Conservation (phyloP, 345 rosid species). For the Salix purpurea region DNA sequence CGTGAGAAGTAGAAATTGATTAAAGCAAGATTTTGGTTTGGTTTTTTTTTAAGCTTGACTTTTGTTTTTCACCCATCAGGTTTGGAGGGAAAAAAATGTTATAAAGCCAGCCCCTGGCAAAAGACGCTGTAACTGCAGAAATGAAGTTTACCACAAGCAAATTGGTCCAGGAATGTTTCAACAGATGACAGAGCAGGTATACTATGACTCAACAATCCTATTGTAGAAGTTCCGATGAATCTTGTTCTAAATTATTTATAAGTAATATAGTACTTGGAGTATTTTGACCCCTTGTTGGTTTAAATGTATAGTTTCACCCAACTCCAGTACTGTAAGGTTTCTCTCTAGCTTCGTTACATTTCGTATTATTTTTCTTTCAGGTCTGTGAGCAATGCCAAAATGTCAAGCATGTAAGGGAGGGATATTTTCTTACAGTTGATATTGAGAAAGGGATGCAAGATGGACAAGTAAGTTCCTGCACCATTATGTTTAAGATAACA, state of each 20-base stretch:
- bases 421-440: slow-evolving; percentile 88
- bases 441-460: slow-evolving; percentile 99
- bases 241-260: not conserved
- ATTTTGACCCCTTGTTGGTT: not conserved
- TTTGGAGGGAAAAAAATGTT: slow-evolving; percentile 96
- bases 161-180: slow-evolving; percentile 99
- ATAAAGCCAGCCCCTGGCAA: slow-evolving; percentile 95
- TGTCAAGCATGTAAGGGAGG: slow-evolving; percentile 80
- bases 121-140: slow-evolving; percentile 92
- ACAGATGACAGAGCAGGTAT: slow-evolving; percentile 97
- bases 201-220: not conserved
- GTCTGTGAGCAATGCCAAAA: slow-evolving; percentile 98
- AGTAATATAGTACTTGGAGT: not conserved
- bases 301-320: not conserved
- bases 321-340: not conserved
- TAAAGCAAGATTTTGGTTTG: not conserved
- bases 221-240: not conserved
- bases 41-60: not conserved
- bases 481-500: not conserved
- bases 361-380: slow-evolving; percentile 36
- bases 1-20: not conserved
- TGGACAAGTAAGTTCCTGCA: slow-evolving; percentile 66
- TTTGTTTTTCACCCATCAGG: slow-evolving; percentile 38
- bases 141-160: slow-evolving; percentile 95
- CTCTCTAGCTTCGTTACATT: not conserved